Conservation (phyloP, 2,329 filamentous ascomycete genomes). For the Aspergillus ibericus region DNA sequence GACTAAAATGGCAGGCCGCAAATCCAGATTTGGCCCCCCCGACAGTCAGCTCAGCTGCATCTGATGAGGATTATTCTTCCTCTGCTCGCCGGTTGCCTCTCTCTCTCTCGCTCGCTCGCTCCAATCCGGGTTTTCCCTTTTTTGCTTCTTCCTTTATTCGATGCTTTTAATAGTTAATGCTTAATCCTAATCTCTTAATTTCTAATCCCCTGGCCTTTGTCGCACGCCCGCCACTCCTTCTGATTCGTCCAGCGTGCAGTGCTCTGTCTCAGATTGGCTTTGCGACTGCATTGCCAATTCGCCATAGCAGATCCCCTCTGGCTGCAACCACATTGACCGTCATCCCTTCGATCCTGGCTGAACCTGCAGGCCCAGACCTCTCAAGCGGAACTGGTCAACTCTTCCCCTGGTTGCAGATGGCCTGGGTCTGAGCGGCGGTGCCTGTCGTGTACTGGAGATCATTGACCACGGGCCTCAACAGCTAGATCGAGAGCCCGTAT, state of each 20-base stretch:
- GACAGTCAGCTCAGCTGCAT: neutral
- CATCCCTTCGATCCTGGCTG: conserved; percentile 9
- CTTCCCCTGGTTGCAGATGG: conserved; percentile 8
- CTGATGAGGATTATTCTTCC: neutral
- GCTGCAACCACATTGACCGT: conserved; percentile 3
- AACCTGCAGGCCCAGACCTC: conserved; percentile 1
- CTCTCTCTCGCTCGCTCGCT: no score
- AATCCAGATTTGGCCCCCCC: neutral
- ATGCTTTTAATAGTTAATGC: neutral
- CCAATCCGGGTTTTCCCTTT: conserved; percentile 2
- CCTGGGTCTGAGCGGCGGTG: conserved; percentile 6
- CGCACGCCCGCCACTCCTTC: neutral
- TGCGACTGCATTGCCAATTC: conserved; percentile 9
- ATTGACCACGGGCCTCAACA: neutral
- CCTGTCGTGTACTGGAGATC: neutral
- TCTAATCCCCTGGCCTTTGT: neutral
- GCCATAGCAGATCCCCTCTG: neutral
- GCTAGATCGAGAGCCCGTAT: neutral
- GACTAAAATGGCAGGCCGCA: neutral
- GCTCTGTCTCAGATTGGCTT: conserved; percentile 8
- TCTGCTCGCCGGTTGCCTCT: neutral
- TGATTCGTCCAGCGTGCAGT: neutral
- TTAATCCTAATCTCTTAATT: conserved; percentile 7
- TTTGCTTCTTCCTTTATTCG: neutral
- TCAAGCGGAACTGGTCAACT: conserved; percentile 1